Percentiles rank a stretch among this genome's conserved stretches.
Evolutionary conservation across 176 grass and related monocot genomes (phyloP).

Genomic region (Cenchrus fungigraminus): DNA sequence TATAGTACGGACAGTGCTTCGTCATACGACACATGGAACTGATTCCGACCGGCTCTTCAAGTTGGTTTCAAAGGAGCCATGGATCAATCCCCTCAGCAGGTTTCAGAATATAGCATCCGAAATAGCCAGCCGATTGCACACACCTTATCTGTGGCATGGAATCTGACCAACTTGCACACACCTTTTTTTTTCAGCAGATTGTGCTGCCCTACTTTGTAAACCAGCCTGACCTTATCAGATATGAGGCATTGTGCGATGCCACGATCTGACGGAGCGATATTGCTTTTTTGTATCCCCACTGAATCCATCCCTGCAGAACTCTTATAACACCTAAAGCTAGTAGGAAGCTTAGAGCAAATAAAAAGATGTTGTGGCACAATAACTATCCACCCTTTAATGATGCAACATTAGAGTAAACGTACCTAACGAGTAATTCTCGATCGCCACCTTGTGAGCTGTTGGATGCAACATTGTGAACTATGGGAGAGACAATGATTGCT

Average conservation of each 20-base stretch:
- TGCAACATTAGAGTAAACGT: neutral
- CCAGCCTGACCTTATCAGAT: conserved; percentile 42
- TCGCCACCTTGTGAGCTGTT: neutral
- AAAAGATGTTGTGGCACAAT: conserved; percentile 24
- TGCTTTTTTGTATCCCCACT: conserved; percentile 29
- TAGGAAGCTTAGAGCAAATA: conserved; percentile 16
- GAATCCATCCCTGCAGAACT: conserved; percentile 6
- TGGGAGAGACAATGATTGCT: too few relatives aligned
- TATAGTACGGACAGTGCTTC: conserved; percentile 33
- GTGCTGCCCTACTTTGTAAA: conserved; percentile 15
- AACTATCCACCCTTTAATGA: neutral
- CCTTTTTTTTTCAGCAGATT: conserved; percentile 44
- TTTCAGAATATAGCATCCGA: conserved; percentile 47
- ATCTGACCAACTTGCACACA: conserved; percentile 46
- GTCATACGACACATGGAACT: conserved; percentile 36
- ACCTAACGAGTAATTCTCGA: neutral
- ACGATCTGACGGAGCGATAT: conserved; percentile 36
- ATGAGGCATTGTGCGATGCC: conserved; percentile 31
- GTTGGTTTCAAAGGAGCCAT: conserved; percentile 17
- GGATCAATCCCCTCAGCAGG: conserved; percentile 39
- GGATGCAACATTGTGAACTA: too few relatives aligned
- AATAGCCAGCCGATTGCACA: conserved; percentile 8
- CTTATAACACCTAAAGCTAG: conserved; percentile 1
- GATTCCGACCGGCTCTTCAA: conserved; percentile 8
- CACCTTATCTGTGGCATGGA: conserved; percentile 49